Percentiles rank a stretch among this genome's conserved stretches.
phyloP scores from a whole-genome alignment of 2,329 filamentous ascomycete species.

The Fusarium mexicanum region DNA sequence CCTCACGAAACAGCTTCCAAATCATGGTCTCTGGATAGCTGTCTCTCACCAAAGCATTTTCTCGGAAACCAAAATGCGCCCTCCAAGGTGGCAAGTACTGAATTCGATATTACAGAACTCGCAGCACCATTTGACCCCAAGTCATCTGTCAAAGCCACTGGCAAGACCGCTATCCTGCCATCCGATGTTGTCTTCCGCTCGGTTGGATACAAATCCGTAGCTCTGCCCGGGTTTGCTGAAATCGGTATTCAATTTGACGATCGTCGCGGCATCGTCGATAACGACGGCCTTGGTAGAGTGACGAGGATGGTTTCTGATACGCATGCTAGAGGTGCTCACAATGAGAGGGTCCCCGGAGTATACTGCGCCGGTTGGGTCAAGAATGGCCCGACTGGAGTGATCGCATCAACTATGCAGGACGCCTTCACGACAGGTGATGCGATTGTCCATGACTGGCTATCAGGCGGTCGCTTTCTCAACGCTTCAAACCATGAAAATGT shows the following conservation, averaged over 20 bases:
- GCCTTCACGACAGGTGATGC: slow-evolving; percentile 90
- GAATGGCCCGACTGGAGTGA: slow-evolving; percentile 91
- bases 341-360: slow-evolving; percentile 68
- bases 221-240: slow-evolving; percentile 77
- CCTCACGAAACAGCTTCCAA: slow-evolving; percentile 61
- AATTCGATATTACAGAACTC: slow-evolving; percentile 72
- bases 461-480: slow-evolving; percentile 53
- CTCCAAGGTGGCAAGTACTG: slow-evolving; percentile 68
- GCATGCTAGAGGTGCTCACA: slow-evolving; percentile 46
- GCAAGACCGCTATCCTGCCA: slow-evolving; percentile 62
- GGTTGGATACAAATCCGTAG: slow-evolving; percentile 90
- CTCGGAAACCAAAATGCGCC: slow-evolving; percentile 57
- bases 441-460: slow-evolving; percentile 79
- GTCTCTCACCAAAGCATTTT: slow-evolving; percentile 81
- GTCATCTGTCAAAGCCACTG: slow-evolving; percentile 60
- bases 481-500: background rate
- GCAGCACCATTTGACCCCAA: slow-evolving; percentile 63
- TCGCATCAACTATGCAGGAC: slow-evolving; percentile 95
- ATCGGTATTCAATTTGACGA: slow-evolving; percentile 83
- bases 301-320: slow-evolving; percentile 49
- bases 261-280: slow-evolving; percentile 78
- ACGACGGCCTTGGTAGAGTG: slow-evolving; percentile 83
- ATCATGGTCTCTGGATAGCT: slow-evolving; percentile 87
- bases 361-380: slow-evolving; percentile 99
- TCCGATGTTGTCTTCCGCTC: slow-evolving; percentile 85